phyloP scores from a whole-genome alignment of 257 asterid genomes.

The Nicotiana tabacum region DNA sequence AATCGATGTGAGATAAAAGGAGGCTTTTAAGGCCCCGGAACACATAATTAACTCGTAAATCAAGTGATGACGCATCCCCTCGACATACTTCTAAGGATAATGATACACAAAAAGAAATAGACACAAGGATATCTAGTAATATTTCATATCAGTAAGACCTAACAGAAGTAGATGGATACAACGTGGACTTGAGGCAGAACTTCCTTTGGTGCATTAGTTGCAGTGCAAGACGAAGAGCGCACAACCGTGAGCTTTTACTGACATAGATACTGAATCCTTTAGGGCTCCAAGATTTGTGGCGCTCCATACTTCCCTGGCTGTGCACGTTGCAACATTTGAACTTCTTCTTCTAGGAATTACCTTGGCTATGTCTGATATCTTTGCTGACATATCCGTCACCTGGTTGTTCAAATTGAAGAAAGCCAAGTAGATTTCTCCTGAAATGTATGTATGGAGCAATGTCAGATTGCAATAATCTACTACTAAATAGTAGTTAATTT shows the following conservation, averaged over 20 bases:
- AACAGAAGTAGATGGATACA: background rate
- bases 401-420: slow-evolving; percentile 58
- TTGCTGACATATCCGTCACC: slow-evolving; percentile 37
- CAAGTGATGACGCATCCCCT: background rate
- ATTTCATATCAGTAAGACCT: background rate
- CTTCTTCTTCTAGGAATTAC: slow-evolving; percentile 32
- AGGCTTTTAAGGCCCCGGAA: too few species aligned
- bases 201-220: slow-evolving; percentile 10
- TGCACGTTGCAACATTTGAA: slow-evolving; percentile 23
- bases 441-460: background rate
- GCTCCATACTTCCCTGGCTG: slow-evolving; percentile 70
- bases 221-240: slow-evolving; percentile 65
- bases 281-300: slow-evolving; percentile 53
- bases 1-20: too few species aligned
- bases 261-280: slow-evolving; percentile 33
- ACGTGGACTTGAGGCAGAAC: background rate
- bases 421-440: slow-evolving; percentile 80
- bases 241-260: slow-evolving; percentile 56
- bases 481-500: background rate
- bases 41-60: too few species aligned
- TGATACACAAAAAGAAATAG: background rate
- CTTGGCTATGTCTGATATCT: slow-evolving; percentile 40
- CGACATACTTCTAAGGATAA: background rate
- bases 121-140: background rate
- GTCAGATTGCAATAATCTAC: background rate